Conservation (phyloP, 192 early-diverging fungal genomes). For the Physocladia obscura region DNA sequence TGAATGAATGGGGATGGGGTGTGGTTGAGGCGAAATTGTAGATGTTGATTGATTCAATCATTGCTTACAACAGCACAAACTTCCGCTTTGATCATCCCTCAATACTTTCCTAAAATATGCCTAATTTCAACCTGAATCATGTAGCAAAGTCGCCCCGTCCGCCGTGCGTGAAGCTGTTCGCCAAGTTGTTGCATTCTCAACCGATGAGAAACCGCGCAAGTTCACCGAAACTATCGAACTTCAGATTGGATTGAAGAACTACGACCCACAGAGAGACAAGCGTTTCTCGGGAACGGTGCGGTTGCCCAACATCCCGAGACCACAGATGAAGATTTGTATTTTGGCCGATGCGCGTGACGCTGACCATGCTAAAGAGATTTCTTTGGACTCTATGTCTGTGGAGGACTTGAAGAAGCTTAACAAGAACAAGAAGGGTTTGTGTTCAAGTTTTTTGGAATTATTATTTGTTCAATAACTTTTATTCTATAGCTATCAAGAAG, state of each 20-base stretch:
- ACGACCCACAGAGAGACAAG: conserved; percentile 99
- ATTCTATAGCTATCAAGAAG: conserved; percentile 86
- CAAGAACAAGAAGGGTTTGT: background rate
- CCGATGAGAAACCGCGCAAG: conserved; percentile 88
- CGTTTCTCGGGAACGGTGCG: conserved; percentile 96
- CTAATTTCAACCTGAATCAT: no score
- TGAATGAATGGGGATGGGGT: background rate
- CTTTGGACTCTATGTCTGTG: conserved; percentile 87
- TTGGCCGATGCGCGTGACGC: conserved; percentile 95
- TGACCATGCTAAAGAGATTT: conserved; percentile 90
- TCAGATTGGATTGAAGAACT: conserved; percentile 99
- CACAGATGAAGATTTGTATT: conserved; percentile 92
- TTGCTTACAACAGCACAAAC: background rate
- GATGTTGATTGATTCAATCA: background rate
- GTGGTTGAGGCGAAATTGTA: background rate
- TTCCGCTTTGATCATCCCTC: no score
- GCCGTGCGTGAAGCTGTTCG: conserved; percentile 81
- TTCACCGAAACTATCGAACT: conserved; percentile 97
- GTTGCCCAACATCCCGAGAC: conserved; percentile 93
- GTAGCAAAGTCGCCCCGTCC: conserved; percentile 84
- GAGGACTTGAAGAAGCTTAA: conserved; percentile 83
- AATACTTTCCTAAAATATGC: no score
- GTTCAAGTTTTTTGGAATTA: background rate
- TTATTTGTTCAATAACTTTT: background rate
- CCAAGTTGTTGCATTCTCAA: conserved; percentile 67